Evolutionary conservation across 768 basidiomycete genomes (phyloP).

Genomic region (Auricularia heimuer): DNA sequence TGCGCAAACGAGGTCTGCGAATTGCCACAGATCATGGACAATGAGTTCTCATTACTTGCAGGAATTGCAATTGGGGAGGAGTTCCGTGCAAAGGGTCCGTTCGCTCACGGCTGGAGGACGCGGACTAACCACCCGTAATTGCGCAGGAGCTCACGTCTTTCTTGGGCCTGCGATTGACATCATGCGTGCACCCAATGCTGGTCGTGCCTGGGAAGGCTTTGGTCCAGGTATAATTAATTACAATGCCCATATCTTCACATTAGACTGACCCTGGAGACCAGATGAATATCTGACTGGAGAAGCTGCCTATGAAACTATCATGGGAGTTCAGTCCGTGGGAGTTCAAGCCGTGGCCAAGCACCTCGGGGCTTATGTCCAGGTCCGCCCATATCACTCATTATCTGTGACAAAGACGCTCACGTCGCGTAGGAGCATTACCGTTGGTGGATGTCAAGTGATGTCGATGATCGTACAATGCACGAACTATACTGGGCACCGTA

Average conservation of each 20-base stretch:
- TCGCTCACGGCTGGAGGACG: slow-evolving; percentile 46
- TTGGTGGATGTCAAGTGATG: slow-evolving; percentile 21
- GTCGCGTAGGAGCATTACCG: neutral
- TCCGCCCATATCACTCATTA: neutral
- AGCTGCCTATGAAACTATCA: slow-evolving; percentile 62
- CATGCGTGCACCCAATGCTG: slow-evolving; percentile 31
- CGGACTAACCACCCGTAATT: slow-evolving; percentile 64
- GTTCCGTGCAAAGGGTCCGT: slow-evolving; percentile 72
- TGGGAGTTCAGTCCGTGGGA: slow-evolving; percentile 69
- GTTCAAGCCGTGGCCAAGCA: slow-evolving; percentile 87
- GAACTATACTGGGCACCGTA: slow-evolving; percentile 67
- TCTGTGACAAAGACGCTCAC: neutral
- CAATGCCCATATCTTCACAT: neutral
- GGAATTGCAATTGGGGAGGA: slow-evolving; percentile 68
- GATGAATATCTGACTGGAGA: slow-evolving; percentile 86
- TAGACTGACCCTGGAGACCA: slow-evolving; percentile 30
- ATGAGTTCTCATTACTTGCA: neutral
- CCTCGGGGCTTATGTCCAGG: slow-evolving; percentile 13
- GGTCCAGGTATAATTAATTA: slow-evolving; percentile 39
- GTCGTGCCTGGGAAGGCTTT: slow-evolving; percentile 94
- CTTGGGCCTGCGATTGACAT: slow-evolving; percentile 3
- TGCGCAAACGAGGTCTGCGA: slow-evolving; percentile 54
- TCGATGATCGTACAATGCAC: slow-evolving; percentile 73
- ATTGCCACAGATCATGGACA: neutral
- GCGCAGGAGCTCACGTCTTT: slow-evolving; percentile 40